phyloP scores from a whole-genome alignment of 148 eudicot genomes.

The Dysphania ambrosioides region DNA sequence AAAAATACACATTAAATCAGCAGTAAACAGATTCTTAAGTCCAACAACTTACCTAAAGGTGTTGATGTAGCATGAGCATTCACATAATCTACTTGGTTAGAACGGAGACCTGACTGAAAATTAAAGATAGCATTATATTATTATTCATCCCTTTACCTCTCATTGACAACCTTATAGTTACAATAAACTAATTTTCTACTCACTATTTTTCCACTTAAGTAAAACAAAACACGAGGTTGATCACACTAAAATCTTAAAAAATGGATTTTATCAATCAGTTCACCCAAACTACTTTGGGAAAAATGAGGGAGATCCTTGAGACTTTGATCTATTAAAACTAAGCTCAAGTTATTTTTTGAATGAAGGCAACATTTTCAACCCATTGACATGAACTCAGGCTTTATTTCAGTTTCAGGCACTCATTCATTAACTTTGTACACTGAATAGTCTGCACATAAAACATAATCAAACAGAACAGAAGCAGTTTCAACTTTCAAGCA shows the following conservation, averaged over 20 bases:
- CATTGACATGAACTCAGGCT: not conserved
- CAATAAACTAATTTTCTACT: not conserved
- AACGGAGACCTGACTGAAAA: constrained; percentile 74
- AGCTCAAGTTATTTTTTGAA: not conserved
- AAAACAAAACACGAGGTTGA: not conserved
- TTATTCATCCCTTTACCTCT: not conserved
- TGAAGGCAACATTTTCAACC: not conserved
- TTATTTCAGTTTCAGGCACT: not conserved
- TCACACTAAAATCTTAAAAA: not conserved
- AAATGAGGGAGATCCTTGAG: not conserved
- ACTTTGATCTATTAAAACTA: not conserved
- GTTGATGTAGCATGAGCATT: constrained; percentile 99
- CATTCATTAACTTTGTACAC: not conserved
- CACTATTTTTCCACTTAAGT: not conserved
- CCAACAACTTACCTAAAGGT: constrained; percentile 58
- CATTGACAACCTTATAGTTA: not conserved
- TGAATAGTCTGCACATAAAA: not conserved
- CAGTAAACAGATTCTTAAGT: not conserved
- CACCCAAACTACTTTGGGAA: constrained; percentile 5
- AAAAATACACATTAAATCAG: constrained; percentile 4
- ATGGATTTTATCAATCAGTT: not conserved
- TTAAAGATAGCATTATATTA: constrained; percentile 18
- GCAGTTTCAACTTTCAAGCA: not conserved
- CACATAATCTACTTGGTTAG: constrained; percentile 76
- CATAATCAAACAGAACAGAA: not conserved